Base-by-base conservation (phyloP, 495 filamentous ascomycete species). In the Penicillium mononematosum region DNA sequence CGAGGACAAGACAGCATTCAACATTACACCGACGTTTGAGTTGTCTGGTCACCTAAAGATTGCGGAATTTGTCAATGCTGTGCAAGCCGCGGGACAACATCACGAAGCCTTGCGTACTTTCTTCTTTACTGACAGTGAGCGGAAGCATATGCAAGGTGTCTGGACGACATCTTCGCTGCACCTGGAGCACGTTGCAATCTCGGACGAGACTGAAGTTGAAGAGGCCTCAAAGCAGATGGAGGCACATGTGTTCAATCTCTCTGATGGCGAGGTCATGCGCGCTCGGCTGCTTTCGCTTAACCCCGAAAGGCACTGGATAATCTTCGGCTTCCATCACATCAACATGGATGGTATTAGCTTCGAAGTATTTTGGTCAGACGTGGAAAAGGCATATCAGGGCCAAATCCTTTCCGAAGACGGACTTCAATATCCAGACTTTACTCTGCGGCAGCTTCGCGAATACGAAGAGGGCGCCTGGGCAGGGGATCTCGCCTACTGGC, bases 91-190 rank as follows among this genome's bases (percentile, higher is more conserved):
- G 2, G 58, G 45, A 0, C 53, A 50, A 7, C 64, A 71, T 4
- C 80, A 84, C 51, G 79, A 82, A 56, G 56, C 76, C 0, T 54
- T 81, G 0, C 62, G 79, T 0, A 82, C 78, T 0, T 65, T 61
- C 32, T 80, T 79, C 53, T 61, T 70, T 39, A 56, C 49, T 1
- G 66, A 68, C 16, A 22, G 61, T 0, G 29, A 58, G 4, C 51
- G 58, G 5, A 45, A 42, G 6, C 62, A 50, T 24, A 67, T 58
- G 61, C 68, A 70, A 59, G 56, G 58, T 1, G 45, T 72, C 12
- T 59, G 60, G 59, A 5, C 24, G 1, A 55, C 51, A 2, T 67
- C 70, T 1, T 25, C n/a, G 1, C 16, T 69, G n/a, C 55, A 32
- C 1, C 24, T 66, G 9, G 59, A 69, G 50, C 65, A 61, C 14